Percentiles rank a stretch among this genome's conserved stretches.
Evolutionary conservation across 495 filamentous ascomycete genomes (phyloP).

Genomic region (Choiromyces venosus): DNA sequence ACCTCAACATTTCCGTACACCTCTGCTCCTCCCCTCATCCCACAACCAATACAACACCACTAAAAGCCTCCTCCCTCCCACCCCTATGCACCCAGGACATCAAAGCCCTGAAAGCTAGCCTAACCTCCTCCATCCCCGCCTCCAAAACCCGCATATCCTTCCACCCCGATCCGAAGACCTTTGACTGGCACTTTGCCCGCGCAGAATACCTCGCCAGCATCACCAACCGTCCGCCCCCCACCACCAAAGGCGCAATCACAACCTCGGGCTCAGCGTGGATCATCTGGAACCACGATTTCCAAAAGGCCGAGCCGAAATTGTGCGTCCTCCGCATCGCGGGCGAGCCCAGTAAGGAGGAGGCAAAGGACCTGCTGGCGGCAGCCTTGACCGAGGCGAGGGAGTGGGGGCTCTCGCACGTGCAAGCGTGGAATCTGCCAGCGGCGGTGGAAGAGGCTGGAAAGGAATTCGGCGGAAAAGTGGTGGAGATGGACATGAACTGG

Average conservation of each 20-base stretch:
- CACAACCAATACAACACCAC: conserved; percentile 19
- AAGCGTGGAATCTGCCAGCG: conserved; percentile 61
- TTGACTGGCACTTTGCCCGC: conserved; percentile 79
- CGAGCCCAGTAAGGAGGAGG: conserved; percentile 47
- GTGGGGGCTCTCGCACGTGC: conserved; percentile 57
- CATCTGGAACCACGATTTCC: conserved; percentile 73
- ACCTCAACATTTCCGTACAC: conserved; percentile 58
- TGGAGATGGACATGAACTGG: conserved; percentile 58
- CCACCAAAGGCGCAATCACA: conserved; percentile 62
- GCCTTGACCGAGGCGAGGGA: conserved; percentile 42
- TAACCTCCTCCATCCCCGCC: conserved; percentile 9
- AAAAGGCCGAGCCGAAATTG: conserved; percentile 49
- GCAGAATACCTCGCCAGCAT: conserved; percentile 73
- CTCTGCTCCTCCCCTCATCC: conserved; percentile 10
- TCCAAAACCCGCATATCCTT: conserved; percentile 57
- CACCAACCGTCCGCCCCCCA: conserved; percentile 44
- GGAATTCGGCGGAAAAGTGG: conserved; percentile 47
- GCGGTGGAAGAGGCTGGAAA: conserved; percentile 56
- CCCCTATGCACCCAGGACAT: conserved; percentile 55
- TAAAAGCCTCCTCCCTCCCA: conserved; percentile 49
- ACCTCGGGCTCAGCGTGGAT: conserved; percentile 53
- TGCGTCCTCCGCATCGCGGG: conserved; percentile 63
- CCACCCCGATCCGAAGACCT: conserved; percentile 63
- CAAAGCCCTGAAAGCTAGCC: conserved; percentile 4
- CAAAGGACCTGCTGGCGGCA: conserved; percentile 44